These are phyloP conservation scores for Talaromyces sp. DNA, from an alignment of 2,329 filamentous ascomycete genomes.

Conservation along the genomic window DNA sequence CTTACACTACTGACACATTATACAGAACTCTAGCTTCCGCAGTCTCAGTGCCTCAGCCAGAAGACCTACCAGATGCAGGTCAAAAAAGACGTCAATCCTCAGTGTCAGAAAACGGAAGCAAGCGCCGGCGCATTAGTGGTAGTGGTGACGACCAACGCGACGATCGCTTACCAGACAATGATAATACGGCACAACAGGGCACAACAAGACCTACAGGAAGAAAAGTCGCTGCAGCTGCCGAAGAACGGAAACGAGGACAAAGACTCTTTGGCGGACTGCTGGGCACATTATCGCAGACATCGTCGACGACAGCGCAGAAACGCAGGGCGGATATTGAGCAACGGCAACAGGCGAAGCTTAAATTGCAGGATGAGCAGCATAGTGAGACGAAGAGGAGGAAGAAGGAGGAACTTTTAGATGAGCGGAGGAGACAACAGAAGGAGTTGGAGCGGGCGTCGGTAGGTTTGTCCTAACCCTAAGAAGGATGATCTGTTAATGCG, in stretches of 20 bases:
- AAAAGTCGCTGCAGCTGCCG: conserved; percentile 47
- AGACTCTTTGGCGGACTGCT: conserved; percentile 80
- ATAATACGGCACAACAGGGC: conserved; percentile 18
- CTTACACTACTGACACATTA: neutral
- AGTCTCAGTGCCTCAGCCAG: conserved; percentile 47
- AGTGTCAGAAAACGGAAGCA: conserved; percentile 45
- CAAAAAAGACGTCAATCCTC: conserved; percentile 54
- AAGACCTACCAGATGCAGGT: conserved; percentile 26
- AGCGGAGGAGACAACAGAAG: conserved; percentile 65
- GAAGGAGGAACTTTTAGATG: conserved; percentile 55
- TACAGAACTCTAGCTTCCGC: conserved; percentile 48
- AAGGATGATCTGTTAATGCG: neutral
- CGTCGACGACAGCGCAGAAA: conserved; percentile 58
- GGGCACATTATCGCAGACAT: conserved; percentile 70
- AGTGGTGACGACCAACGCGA: conserved; percentile 23
- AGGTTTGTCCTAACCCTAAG: conserved; percentile 34
- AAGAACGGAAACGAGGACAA: conserved; percentile 80
- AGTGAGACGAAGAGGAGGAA: conserved; percentile 62
- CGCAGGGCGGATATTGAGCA: conserved; percentile 75
- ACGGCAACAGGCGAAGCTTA: conserved; percentile 74
- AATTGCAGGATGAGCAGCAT: conserved; percentile 67
- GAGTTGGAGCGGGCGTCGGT: conserved; percentile 73
- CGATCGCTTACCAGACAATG: conserved; percentile 16
- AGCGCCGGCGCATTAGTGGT: conserved; percentile 49
- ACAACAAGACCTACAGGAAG: conserved; percentile 18